These are phyloP conservation scores for Entrophospora sp. DNA, from an alignment of 192 early-diverging fungal species.

Conservation along the genomic window DNA sequence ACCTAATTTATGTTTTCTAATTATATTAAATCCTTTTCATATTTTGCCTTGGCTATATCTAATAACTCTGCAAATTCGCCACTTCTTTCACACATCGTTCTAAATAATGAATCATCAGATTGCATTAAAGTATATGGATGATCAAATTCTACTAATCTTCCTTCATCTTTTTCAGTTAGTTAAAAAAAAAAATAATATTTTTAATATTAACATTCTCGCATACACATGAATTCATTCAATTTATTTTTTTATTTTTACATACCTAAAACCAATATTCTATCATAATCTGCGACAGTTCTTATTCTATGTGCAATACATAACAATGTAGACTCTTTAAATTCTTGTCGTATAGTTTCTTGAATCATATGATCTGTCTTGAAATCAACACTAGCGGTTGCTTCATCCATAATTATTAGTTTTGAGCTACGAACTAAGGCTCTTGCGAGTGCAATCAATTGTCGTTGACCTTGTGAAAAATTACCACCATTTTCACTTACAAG, in stretches of 20 bases:
- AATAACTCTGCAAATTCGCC: slow-evolving; percentile 68
- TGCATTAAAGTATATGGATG: slow-evolving; percentile 62
- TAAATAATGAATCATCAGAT: slow-evolving; percentile 52
- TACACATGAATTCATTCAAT: neutral
- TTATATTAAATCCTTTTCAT: neutral
- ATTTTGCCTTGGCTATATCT: slow-evolving; percentile 47
- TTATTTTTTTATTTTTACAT: neutral
- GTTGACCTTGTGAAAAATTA: slow-evolving; percentile 67
- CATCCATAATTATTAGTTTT: slow-evolving; percentile 70
- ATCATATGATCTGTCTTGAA: slow-evolving; percentile 76
- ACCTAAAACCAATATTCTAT: slow-evolving; percentile 51
- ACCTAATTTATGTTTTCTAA: too few species aligned
- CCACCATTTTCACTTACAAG: slow-evolving; percentile 68
- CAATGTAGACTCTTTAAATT: slow-evolving; percentile 64
- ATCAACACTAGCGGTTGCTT: slow-evolving; percentile 88
- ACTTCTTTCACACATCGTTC: slow-evolving; percentile 70
- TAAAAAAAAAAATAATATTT: neutral
- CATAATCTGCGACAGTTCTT: slow-evolving; percentile 68
- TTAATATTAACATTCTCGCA: neutral
- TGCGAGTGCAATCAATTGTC: slow-evolving; percentile 62
- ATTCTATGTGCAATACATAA: slow-evolving; percentile 84
- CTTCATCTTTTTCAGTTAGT: slow-evolving; percentile 66
- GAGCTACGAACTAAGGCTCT: slow-evolving; percentile 58
- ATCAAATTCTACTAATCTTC: slow-evolving; percentile 74
- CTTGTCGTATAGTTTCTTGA: slow-evolving; percentile 73